These are phyloP conservation scores for Haplographium delicatum DNA, from an alignment of 495 filamentous ascomycete species.

Conservation along the genomic window DNA sequence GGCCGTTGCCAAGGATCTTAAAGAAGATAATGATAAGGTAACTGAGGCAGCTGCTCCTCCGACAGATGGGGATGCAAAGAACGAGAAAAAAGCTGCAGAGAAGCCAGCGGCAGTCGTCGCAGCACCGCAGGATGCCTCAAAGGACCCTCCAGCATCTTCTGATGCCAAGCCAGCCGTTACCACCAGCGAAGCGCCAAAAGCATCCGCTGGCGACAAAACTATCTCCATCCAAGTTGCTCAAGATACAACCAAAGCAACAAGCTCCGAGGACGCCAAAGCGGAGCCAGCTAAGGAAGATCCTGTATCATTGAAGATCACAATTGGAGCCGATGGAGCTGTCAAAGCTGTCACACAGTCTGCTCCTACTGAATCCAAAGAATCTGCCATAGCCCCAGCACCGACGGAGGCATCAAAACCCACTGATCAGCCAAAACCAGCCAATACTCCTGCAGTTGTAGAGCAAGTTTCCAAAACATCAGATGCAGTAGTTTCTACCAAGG, in stretches of 20 bases:
- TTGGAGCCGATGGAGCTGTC: constrained; percentile 10
- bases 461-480: not conserved
- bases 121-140: not conserved
- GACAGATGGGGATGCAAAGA: not conserved
- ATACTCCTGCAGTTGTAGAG: too few species aligned
- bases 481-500: not conserved
- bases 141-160: not conserved
- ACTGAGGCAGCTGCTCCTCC: too few species aligned
- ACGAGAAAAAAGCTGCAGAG: not conserved
- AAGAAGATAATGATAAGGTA: constrained; percentile 2
- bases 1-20: constrained; percentile 9
- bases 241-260: not conserved
- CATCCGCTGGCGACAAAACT: not conserved
- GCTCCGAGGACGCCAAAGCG: not conserved
- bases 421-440: too few species aligned
- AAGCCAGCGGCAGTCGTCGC: not conserved
- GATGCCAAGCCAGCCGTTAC: not conserved
- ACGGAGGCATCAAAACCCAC: too few species aligned
- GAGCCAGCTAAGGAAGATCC: not conserved
- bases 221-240: not conserved
- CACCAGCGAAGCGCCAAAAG: not conserved
- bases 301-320: constrained; percentile 11
- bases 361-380: not conserved
- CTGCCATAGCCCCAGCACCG: not conserved
- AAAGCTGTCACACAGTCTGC: constrained; percentile 6